Evolutionary conservation across 2,329 filamentous ascomycete species (phyloP), one percentile per base, ranked within the genome.

Genomic region (Cladophialophora bantiana): DNA sequence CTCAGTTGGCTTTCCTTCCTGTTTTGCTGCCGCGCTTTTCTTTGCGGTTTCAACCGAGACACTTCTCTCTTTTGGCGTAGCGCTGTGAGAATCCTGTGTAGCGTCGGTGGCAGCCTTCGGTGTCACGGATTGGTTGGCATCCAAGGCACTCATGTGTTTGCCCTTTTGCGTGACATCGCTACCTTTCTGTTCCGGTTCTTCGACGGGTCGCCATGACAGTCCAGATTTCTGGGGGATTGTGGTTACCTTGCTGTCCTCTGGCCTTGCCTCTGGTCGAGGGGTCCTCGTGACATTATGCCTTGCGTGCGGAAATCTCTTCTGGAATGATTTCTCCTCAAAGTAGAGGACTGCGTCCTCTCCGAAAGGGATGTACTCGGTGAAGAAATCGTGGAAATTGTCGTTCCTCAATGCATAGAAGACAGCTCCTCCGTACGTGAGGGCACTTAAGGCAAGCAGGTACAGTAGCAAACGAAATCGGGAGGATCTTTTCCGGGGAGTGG

Each of bases 381-480:
- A 99, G 84, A 97, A 95, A 80, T 99, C 95, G 81, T 99, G 94
- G 86, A 98, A 99, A 81, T 93, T 97, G 83, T 99, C 95, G 76
- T 90, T 96, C 79, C 95, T 86, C 71, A 96, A 88, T 63, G 95
- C 94, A 80, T 96, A 95, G 84, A 91, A 97, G 63, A 97, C 89
- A 72, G 94, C 93, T 71, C 93, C 93, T 64, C 87, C 91, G 75
- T 97, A 99, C 45, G 90, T 89, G 53, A 96, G 80, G 5, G 88
- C 88, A 32, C 91, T 89, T 34, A 97, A 86, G 53, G 97, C 80
- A 69, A 94, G 82, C 57, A 97, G 80, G 62, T 91, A 91, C 71
- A 94, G 81, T 65, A 97, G 81, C 76, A 93, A 90, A 77, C 90
- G 90, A 74, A 92, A 86, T 66, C 91, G 88, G 70, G 91, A 86